phyloP scores from a whole-genome alignment of 306 rosid genomes.

The Malus asiatica region DNA sequence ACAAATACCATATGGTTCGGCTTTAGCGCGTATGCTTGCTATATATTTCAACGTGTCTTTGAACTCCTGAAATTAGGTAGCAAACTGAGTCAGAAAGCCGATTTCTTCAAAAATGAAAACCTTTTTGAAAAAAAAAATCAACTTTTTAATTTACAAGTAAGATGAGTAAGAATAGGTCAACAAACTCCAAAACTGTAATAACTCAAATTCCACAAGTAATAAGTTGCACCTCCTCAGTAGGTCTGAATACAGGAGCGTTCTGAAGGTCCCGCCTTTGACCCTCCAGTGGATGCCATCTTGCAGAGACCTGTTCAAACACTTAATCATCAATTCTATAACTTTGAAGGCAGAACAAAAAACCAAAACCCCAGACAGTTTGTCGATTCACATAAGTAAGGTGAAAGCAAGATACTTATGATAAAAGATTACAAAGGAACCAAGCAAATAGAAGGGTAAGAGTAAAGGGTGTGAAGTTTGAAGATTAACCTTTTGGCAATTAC shows the following conservation, averaged over 20 bases:
- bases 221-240: constrained; percentile 78
- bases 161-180: constrained; percentile 4
- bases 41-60: constrained; percentile 80
- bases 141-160: constrained; percentile 7
- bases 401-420: background rate
- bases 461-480: constrained; percentile 3
- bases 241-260: constrained; percentile 89
- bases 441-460: background rate
- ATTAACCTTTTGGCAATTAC: constrained; percentile 76
- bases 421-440: constrained; percentile 3
- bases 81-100: constrained; percentile 21
- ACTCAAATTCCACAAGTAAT: constrained; percentile 13
- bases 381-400: background rate
- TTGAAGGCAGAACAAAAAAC: background rate
- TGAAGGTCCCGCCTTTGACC: constrained; percentile 59
- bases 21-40: constrained; percentile 70
- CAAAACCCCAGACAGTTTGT: background rate
- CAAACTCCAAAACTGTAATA: background rate
- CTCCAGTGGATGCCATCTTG: constrained; percentile 85
- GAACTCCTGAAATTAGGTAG: constrained; percentile 62
- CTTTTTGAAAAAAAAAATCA: background rate
- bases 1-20: constrained; percentile 90
- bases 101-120: constrained; percentile 13
- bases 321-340: constrained; percentile 12
- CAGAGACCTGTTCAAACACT: constrained; percentile 62